Conservation (phyloP, 345 rosid species). For the Syzygium oleosum region DNA sequence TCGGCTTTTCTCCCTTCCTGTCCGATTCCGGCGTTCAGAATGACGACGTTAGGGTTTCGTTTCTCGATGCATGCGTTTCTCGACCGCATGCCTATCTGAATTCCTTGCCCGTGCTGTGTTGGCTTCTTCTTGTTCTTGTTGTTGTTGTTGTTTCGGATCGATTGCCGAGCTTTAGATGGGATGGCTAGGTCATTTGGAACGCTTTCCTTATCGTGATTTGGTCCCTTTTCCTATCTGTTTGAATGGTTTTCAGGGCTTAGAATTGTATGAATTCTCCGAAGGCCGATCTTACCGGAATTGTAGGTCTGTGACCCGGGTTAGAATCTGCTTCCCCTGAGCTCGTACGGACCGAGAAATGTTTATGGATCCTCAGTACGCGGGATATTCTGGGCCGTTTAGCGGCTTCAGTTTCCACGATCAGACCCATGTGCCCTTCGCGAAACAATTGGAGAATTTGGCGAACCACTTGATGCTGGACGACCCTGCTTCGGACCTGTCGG, state of each 20-base stretch:
- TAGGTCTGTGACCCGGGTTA: background rate
- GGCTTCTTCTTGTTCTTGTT: background rate
- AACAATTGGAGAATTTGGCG: background rate
- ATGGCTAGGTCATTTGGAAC: background rate
- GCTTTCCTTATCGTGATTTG: background rate
- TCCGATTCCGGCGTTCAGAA: background rate
- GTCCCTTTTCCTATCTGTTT: background rate
- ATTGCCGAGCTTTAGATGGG: background rate
- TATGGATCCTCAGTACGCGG: conserved; percentile 1
- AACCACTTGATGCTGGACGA: conserved; percentile 27
- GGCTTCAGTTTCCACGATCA: conserved; percentile 1
- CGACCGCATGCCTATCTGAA: background rate
- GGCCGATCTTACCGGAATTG: background rate
- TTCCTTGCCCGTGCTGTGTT: background rate
- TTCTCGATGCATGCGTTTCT: background rate
- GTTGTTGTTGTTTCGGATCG: background rate
- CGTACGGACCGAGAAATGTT: background rate
- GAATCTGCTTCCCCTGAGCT: conserved; percentile 5
- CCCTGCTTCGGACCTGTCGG: conserved; percentile 19
- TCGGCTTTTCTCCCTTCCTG: background rate
- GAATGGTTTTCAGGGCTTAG: background rate
- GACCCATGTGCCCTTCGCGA: background rate
- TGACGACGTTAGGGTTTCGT: background rate
- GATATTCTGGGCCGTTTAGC: background rate
- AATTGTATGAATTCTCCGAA: background rate